Evolutionary conservation across 2,329 filamentous ascomycete genomes (phyloP).

Genomic region (Chalaropsis thielavioides): DNA sequence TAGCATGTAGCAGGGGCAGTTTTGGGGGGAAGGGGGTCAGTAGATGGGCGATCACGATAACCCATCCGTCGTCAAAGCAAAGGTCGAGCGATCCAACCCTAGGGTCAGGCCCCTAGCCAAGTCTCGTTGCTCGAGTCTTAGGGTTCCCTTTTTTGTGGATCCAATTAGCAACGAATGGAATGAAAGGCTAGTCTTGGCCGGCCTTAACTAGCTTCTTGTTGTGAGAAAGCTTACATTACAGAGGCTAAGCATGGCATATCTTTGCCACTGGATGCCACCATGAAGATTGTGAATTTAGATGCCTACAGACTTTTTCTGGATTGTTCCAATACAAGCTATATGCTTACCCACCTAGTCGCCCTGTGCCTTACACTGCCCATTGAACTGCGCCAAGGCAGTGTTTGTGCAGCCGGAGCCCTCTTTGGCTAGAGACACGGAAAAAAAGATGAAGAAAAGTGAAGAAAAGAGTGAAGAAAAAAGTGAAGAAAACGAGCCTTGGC

Average conservation of each 20-base stretch:
- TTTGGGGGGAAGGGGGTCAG: not conserved
- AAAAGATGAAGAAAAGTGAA: not conserved
- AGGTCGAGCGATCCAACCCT: not conserved
- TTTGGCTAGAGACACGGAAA: not conserved
- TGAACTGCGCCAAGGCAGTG: not conserved
- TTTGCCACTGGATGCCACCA: not conserved
- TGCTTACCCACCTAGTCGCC: not conserved
- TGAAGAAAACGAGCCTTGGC: not conserved
- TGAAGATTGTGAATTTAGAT: not conserved
- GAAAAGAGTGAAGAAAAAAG: not conserved
- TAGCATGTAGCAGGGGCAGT: not conserved
- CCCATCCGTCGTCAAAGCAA: not conserved
- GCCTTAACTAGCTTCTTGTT: not conserved
- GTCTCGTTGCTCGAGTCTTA: no score
- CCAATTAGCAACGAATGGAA: not conserved
- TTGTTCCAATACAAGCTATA: not conserved
- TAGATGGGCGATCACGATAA: not conserved
- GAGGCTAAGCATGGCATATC: not conserved
- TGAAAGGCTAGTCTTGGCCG: not conserved
- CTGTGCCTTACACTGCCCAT: constrained; percentile 1
- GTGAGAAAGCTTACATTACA: not conserved
- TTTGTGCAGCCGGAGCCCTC: not conserved
- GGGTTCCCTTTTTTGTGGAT: not conserved
- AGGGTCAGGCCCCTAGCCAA: not conserved
- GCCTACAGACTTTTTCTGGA: not conserved